These are phyloP conservation scores for Zopfia rhizophila DNA, from an alignment of 2,329 filamentous ascomycete genomes.

Conservation along the genomic window DNA sequence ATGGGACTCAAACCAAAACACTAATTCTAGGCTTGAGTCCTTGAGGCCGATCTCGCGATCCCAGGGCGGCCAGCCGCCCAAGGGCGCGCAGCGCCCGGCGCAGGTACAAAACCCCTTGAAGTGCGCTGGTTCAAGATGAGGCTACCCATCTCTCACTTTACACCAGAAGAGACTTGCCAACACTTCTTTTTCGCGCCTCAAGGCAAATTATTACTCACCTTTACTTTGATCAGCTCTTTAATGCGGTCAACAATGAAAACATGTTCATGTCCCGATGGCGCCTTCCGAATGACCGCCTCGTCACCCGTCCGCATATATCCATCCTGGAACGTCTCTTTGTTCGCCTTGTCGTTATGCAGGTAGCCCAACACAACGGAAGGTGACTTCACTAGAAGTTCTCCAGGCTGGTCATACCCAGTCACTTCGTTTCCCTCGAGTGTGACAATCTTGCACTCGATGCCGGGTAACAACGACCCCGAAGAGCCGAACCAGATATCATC, in stretches of 20 bases:
- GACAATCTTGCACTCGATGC: conserved; percentile 72
- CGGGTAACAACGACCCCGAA: conserved; percentile 75
- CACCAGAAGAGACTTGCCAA: too few relatives aligned
- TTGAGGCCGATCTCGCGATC: too few relatives aligned
- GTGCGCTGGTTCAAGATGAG: too few relatives aligned
- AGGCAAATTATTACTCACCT: conserved; percentile 63
- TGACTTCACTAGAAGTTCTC: conserved; percentile 82
- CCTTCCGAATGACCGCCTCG: conserved; percentile 75
- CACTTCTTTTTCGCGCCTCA: too few relatives aligned
- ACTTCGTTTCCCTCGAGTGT: conserved; percentile 76
- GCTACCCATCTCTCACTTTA: too few relatives aligned
- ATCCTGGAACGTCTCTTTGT: conserved; percentile 80
- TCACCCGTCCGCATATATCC: conserved; percentile 87
- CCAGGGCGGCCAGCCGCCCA: too few relatives aligned
- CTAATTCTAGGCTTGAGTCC: too few relatives aligned
- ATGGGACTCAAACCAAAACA: too few relatives aligned
- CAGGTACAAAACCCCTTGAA: too few relatives aligned
- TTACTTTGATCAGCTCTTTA: conserved; percentile 82
- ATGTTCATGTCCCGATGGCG: conserved; percentile 77
- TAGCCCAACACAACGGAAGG: conserved; percentile 85
- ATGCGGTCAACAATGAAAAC: conserved; percentile 86
- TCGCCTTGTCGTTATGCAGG: conserved; percentile 85
- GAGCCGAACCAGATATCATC: conserved; percentile 76
- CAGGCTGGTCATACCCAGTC: conserved; percentile 75
- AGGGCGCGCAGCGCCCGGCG: too few relatives aligned